Percentiles rank a stretch among this genome's conserved stretches.
These are phyloP conservation scores for Ottelia alismoides DNA, from an alignment of 106 monocot species.

Conservation along the genomic window DNA sequence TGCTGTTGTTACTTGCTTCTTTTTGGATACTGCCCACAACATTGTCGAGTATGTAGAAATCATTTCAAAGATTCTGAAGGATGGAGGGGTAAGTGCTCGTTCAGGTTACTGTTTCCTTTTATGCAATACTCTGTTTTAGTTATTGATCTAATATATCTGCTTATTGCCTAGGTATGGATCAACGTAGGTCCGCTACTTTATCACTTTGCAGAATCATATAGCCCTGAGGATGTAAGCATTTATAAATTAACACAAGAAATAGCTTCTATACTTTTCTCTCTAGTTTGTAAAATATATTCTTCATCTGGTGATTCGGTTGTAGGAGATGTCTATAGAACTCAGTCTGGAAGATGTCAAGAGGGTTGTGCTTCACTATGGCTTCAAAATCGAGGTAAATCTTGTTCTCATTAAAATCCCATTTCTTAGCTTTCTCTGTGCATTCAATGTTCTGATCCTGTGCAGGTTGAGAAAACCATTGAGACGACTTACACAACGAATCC, in stretches of 20 bases:
- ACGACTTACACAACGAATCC: constrained; percentile 87
- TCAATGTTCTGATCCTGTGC: background rate
- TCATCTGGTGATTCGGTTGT: background rate
- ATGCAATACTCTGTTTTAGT: too few relatives aligned
- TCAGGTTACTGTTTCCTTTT: background rate
- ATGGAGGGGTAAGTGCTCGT: constrained; percentile 65
- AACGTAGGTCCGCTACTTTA: constrained; percentile 90
- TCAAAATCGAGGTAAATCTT: constrained; percentile 69
- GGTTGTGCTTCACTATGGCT: constrained; percentile 61
- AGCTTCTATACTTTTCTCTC: background rate
- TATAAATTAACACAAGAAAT: background rate
- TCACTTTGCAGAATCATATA: constrained; percentile 94
- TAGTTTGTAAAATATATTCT: background rate
- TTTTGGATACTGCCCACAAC: constrained; percentile 94
- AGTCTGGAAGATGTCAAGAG: constrained; percentile 94
- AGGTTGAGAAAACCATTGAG: constrained; percentile 76
- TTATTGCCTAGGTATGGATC: constrained; percentile 78
- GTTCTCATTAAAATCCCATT: background rate
- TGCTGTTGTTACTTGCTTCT: constrained; percentile 95
- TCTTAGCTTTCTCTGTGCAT: background rate
- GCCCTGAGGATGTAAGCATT: constrained; percentile 32
- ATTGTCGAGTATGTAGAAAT: constrained; percentile 95
- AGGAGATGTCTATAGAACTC: constrained; percentile 96
- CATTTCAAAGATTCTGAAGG: constrained; percentile 83
- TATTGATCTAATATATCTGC: too few relatives aligned